Evolutionary conservation across 2,329 filamentous ascomycete species (phyloP).

Genomic region (Pseudohalonectria lignicola): DNA sequence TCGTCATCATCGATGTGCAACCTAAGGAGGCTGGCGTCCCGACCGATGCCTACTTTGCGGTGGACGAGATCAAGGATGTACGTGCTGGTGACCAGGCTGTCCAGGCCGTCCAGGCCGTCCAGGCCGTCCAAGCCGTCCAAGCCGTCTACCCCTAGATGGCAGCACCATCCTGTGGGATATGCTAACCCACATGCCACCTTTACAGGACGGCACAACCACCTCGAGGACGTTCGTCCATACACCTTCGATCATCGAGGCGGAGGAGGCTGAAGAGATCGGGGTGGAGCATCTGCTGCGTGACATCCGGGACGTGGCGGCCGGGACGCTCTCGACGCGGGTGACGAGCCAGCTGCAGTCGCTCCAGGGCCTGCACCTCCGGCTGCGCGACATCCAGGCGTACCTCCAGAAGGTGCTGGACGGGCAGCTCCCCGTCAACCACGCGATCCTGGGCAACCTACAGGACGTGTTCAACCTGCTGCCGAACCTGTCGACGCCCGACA

Average conservation of each 20-base stretch:
- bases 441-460: slow-evolving; percentile 95
- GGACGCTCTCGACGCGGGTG: slow-evolving; percentile 90
- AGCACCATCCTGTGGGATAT: no score
- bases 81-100: slow-evolving; percentile 21
- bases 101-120: no score
- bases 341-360: slow-evolving; percentile 96
- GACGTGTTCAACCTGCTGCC: slow-evolving; percentile 98
- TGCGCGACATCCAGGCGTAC: slow-evolving; percentile 92
- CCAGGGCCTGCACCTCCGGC: slow-evolving; percentile 85
- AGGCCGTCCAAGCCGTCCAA: no score
- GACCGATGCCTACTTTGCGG: slow-evolving; percentile 97
- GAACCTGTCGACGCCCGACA: slow-evolving; percentile 73
- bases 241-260: slow-evolving; percentile 94
- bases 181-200: slow-evolving; percentile 2
- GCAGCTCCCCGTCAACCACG: slow-evolving; percentile 90
- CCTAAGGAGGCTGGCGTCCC: slow-evolving; percentile 96
- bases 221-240: slow-evolving; percentile 97
- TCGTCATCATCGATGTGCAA: slow-evolving; percentile 97
- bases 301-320: slow-evolving; percentile 95
- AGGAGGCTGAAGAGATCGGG: slow-evolving; percentile 97
- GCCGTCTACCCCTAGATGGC: not conserved
- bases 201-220: slow-evolving; percentile 89
- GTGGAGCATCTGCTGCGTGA: slow-evolving; percentile 96
- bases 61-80: slow-evolving; percentile 99
- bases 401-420: slow-evolving; percentile 92